Percentiles rank a stretch among this genome's conserved stretches.
phyloP scores from a whole-genome alignment of 140 eudicot species.

The Ambrosia hybrid region DNA sequence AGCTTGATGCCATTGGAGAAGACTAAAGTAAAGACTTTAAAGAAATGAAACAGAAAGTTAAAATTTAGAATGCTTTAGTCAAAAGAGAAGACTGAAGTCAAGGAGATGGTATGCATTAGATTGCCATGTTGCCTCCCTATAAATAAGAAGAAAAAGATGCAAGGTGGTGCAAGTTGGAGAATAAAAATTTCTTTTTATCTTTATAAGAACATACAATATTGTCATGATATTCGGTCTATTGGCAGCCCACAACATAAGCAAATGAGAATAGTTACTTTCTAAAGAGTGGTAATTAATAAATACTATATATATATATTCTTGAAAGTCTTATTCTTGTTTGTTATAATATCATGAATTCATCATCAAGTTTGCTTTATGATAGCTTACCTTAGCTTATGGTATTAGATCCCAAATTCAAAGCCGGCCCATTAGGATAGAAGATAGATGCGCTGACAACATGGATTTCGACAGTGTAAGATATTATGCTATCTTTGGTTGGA shows the following conservation, averaged over 20 bases:
- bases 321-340: slow-evolving; percentile 27
- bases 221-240: slow-evolving; percentile 42
- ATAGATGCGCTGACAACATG: slow-evolving; percentile 47
- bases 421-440: slow-evolving; percentile 53
- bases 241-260: slow-evolving; percentile 26
- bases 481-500: slow-evolving; percentile 50
- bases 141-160: slow-evolving; percentile 40
- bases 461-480: slow-evolving; percentile 35
- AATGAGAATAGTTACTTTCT: slow-evolving; percentile 12
- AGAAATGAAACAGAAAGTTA: slow-evolving; percentile 21
- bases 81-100: slow-evolving; percentile 51
- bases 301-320: slow-evolving; percentile 34
- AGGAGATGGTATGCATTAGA: slow-evolving; percentile 48
- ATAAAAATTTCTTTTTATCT: slow-evolving; percentile 33
- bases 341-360: slow-evolving; percentile 36
- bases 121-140: slow-evolving; percentile 46
- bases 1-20: slow-evolving; percentile 65
- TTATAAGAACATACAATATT: slow-evolving; percentile 26
- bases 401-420: slow-evolving; percentile 49
- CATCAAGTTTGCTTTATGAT: slow-evolving; percentile 52
- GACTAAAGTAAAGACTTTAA: neutral
- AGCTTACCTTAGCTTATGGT: slow-evolving; percentile 52
- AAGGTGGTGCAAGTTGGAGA: slow-evolving; percentile 56
- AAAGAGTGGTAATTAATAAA: slow-evolving; percentile 37
- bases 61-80: slow-evolving; percentile 32